Conservation (phyloP, 2,329 filamentous ascomycete species). For the Bipolaris oryzae region DNA sequence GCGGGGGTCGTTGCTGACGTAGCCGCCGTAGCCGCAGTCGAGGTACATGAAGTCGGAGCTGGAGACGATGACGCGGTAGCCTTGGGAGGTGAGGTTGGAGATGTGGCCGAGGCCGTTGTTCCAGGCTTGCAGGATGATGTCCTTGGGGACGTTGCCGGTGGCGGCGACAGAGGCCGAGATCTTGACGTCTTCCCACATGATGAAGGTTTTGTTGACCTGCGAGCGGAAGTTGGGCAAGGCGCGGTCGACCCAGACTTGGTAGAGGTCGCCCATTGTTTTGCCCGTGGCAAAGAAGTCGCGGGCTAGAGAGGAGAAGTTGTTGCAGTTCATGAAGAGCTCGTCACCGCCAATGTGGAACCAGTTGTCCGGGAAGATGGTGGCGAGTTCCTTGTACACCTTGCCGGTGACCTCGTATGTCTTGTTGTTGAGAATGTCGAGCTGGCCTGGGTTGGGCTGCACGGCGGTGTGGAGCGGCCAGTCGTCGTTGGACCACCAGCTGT, state of each 20-base stretch:
- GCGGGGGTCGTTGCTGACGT: slow-evolving; percentile 61
- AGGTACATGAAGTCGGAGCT: slow-evolving; percentile 63
- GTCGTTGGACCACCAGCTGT: slow-evolving; percentile 68
- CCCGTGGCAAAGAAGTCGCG: slow-evolving; percentile 59
- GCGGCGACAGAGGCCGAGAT: slow-evolving; percentile 51
- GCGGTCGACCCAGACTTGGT: slow-evolving; percentile 61
- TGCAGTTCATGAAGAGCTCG: slow-evolving; percentile 62
- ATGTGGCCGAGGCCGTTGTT: slow-evolving; percentile 61
- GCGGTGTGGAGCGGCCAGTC: slow-evolving; percentile 61
- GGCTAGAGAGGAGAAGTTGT: slow-evolving; percentile 61
- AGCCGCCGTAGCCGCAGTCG: slow-evolving; percentile 62
- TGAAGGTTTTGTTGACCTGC: slow-evolving; percentile 56
- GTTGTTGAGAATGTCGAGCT: slow-evolving; percentile 62
- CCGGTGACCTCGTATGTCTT: slow-evolving; percentile 61
- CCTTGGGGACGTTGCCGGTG: slow-evolving; percentile 56
- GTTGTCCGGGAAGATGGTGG: slow-evolving; percentile 57
- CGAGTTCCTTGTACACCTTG: slow-evolving; percentile 62
- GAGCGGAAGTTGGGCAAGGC: slow-evolving; percentile 58
- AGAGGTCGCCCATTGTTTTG: slow-evolving; percentile 58
- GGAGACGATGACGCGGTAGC: slow-evolving; percentile 63
- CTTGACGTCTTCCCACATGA: slow-evolving; percentile 65
- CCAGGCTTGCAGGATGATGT: slow-evolving; percentile 62
- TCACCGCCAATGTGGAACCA: slow-evolving; percentile 64
- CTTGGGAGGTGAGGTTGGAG: slow-evolving; percentile 56
- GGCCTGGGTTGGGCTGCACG: slow-evolving; percentile 62